These are phyloP conservation scores for Apiotrichum brassicae DNA, from an alignment of 1,284 basidiomycete species.

Conservation along the genomic window DNA sequence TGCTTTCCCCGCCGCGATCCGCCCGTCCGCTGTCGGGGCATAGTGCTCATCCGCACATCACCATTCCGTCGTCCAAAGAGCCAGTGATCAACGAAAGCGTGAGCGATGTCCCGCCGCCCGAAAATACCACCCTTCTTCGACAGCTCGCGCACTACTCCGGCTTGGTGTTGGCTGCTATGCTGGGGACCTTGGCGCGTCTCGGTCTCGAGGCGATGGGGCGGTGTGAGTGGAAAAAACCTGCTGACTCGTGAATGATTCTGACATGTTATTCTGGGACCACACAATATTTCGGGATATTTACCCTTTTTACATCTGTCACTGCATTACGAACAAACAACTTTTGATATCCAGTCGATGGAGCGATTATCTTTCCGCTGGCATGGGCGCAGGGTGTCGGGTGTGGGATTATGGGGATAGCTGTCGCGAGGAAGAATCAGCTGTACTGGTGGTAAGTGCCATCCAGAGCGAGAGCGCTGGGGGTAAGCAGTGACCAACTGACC, in stretches of 20 bases:
- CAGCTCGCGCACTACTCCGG: conserved; percentile 50
- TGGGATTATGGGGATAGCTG: conserved; percentile 77
- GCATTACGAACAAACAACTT: no score
- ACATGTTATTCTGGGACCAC: no score
- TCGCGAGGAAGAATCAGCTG: conserved; percentile 64
- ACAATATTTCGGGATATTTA: no score
- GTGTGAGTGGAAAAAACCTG: conserved; percentile 34
- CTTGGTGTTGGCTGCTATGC: conserved; percentile 66
- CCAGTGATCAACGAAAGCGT: no score
- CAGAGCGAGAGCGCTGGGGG: not conserved
- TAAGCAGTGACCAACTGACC: not conserved
- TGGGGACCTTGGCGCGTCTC: conserved; percentile 70
- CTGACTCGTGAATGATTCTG: no score
- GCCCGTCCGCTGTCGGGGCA: not conserved
- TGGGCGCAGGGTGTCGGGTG: conserved; percentile 88
- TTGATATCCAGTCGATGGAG: conserved; percentile 49
- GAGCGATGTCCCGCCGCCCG: conserved; percentile 16
- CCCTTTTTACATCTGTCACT: no score
- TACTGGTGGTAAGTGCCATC: conserved; percentile 59
- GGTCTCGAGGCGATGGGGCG: conserved; percentile 62
- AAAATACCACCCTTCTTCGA: conserved; percentile 21
- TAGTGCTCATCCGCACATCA: no score
- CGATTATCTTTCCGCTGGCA: conserved; percentile 71
- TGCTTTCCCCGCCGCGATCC: not conserved
- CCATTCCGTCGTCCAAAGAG: no score